Base-by-base conservation (phyloP, 2,329 filamentous ascomycete species). In the Rachicladosporium sp. region DNA sequence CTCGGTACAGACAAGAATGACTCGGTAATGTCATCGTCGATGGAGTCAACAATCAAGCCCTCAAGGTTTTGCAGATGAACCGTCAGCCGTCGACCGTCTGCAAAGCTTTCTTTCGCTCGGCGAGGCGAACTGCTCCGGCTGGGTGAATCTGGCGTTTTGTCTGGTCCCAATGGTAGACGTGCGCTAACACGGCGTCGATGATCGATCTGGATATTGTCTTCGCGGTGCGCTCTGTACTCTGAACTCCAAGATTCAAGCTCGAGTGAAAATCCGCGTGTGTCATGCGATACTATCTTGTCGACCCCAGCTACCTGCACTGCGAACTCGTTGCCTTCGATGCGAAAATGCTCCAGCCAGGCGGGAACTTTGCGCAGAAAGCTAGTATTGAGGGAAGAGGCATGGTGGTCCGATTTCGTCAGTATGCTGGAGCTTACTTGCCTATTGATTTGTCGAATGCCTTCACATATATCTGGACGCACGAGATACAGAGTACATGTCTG, bases 371-470 rank as follows among this genome's bases (percentile, higher is more conserved):
- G 77, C 29, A 98, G 58, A 45, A 93, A 78, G 53, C 82, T 88
- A 27, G 67, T 69, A 37, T 74, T 73, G 8, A 46, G 46, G 21
- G 49, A 46, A 11, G 42, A 33, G 15, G 51, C 44, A 29, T 46
- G 43, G 13, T 37, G 23, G 7, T 30, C 29, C 13, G 36, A 27
- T 21, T 37, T 29, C 9, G 31, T 10, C 46, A 81, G 72, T 7
- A 82, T 72, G 44, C 83, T 77, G 23, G 76, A 76, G 33, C 80
- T 76, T 38, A 95, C 70, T 54, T 96, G 87, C 32, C 78, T 76
- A 10, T 95, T 77, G 46, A 98, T 95, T 57, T 96, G 86, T 15
- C 84, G 83, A 27, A 98, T 71, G 13, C 91, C 93, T 53, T 93
- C 82, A 39, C 81, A 91, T 43, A 98, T 94, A 55, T 98, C 91